phyloP scores from a whole-genome alignment of 1,139 yeast genomes.

The Yamadazyma sp. region DNA sequence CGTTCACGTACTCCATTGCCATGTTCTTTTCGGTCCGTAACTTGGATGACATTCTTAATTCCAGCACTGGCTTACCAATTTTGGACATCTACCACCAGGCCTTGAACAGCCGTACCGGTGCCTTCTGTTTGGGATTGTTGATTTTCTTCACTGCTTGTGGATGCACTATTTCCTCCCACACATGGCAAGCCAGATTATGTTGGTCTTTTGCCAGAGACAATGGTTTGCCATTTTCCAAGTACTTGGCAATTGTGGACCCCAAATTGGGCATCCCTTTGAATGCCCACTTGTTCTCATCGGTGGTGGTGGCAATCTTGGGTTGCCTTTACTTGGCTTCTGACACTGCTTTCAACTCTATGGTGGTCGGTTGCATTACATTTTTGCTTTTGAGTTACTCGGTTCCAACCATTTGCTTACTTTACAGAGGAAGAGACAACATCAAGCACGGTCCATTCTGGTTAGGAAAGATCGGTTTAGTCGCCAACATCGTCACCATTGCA shows the following conservation, averaged over 20 bases:
- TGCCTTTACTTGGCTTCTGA: constrained; percentile 41
- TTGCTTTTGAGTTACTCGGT: constrained; percentile 42
- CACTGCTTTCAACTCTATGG: constrained; percentile 49
- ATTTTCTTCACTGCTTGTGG: constrained; percentile 40
- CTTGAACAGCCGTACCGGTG: constrained; percentile 35
- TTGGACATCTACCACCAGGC: constrained; percentile 44
- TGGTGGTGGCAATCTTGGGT: constrained; percentile 41
- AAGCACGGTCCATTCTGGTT: constrained; percentile 65
- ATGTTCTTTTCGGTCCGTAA: constrained; percentile 43
- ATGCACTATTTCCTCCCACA: constrained; percentile 43
- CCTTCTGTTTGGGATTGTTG: constrained; percentile 34
- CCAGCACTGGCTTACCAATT: constrained; percentile 43
- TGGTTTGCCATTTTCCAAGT: constrained; percentile 45
- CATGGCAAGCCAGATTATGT: constrained; percentile 62
- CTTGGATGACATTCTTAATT: constrained; percentile 26
- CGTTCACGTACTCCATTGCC: constrained; percentile 40
- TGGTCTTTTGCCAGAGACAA: constrained; percentile 82
- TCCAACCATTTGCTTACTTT: constrained; percentile 50
- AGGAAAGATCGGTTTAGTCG: constrained; percentile 57
- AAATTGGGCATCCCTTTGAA: constrained; percentile 45
- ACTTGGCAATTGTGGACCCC: constrained; percentile 42
- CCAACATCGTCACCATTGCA: constrained; percentile 52
- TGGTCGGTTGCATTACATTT: constrained; percentile 46
- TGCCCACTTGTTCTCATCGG: constrained; percentile 44
- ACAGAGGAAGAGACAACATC: constrained; percentile 58